Evolutionary conservation across 192 early-diverging fungal genomes (phyloP).

Genomic region (Phycomyces blakesleeanus): DNA sequence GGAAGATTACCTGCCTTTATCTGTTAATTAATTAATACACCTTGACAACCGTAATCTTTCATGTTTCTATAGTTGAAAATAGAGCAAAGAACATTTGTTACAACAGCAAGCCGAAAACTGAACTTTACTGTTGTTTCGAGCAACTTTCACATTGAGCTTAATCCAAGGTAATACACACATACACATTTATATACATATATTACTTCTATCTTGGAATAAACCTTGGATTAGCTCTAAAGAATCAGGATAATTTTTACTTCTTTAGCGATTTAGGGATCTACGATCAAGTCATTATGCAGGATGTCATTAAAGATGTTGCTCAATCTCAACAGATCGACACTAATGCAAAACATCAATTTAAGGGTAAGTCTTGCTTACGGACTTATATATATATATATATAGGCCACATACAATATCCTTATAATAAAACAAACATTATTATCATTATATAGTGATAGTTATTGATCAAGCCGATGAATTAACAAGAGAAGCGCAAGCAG

Average conservation of each 20-base stretch:
- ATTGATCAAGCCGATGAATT: conserved; percentile 92
- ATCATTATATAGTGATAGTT: conserved; percentile 65
- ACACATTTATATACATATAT: background rate
- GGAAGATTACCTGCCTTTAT: conserved; percentile 2
- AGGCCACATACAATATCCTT: background rate
- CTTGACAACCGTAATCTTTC: background rate
- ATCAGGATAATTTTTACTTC: too few relatives aligned
- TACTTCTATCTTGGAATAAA: too few relatives aligned
- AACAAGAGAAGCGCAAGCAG: conserved; percentile 89
- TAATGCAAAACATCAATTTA: conserved; percentile 78
- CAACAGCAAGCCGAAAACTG: conserved; percentile 81
- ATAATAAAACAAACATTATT: too few relatives aligned
- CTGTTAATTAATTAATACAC: background rate
- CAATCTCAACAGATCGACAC: conserved; percentile 92
- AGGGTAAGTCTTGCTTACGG: conserved; percentile 58
- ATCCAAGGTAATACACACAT: conserved; percentile 90
- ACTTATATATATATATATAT: conserved; percentile 3
- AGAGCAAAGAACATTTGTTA: conserved; percentile 79
- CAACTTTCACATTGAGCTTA: conserved; percentile 96
- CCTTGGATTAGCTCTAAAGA: too few relatives aligned
- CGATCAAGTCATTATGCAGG: conserved; percentile 90
- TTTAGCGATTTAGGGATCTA: conserved; percentile 89
- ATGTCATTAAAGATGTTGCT: conserved; percentile 94
- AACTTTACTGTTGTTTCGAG: conserved; percentile 85
- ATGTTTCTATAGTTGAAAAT: conserved; percentile 70